Evolutionary conservation across 257 asterid genomes (phyloP).

Genomic region (Fraxinus excelsior): DNA sequence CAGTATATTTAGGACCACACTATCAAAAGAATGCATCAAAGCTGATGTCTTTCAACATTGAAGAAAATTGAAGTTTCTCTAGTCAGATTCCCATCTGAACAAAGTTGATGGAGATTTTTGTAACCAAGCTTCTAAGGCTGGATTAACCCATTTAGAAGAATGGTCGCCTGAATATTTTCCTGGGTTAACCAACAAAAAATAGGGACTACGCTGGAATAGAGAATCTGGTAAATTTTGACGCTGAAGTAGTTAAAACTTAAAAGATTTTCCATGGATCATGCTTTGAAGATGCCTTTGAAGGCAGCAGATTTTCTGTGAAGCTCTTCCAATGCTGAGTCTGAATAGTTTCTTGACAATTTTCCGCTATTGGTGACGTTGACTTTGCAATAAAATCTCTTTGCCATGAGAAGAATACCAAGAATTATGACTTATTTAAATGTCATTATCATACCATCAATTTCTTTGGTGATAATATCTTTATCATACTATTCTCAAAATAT

Average conservation of each 20-base stretch:
- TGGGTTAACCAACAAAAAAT: too few relatives aligned
- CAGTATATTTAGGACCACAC: too few relatives aligned
- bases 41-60: background rate
- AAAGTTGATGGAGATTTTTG: background rate
- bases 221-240: background rate
- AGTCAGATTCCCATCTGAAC: constrained; percentile 7
- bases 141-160: constrained; percentile 2
- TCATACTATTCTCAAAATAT: background rate
- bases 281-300: background rate
- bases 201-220: background rate
- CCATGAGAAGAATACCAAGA: background rate
- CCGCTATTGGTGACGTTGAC: background rate
- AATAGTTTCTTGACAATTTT: background rate
- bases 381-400: background rate
- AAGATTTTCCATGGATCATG: constrained; percentile 12
- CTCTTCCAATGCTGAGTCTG: background rate
- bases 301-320: background rate
- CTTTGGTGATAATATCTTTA: background rate
- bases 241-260: background rate
- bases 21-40: background rate
- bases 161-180: too few relatives aligned
- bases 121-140: background rate
- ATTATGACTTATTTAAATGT: background rate
- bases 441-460: background rate
- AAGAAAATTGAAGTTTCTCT: background rate